Evolutionary conservation across 495 filamentous ascomycete species (phyloP).

Genomic region (Aspergillus haitiensis): DNA sequence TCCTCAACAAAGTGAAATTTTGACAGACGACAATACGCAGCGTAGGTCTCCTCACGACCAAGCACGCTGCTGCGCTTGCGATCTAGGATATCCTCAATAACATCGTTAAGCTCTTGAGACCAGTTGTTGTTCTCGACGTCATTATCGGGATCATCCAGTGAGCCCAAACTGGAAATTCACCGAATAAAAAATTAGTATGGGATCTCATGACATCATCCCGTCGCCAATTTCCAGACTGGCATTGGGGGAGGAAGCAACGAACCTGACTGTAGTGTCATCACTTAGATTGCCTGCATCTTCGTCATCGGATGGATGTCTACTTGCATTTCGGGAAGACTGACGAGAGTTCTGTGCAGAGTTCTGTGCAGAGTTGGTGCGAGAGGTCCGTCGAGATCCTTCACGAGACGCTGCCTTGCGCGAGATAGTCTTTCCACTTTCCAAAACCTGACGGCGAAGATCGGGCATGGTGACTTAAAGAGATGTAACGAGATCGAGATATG

Average conservation of each 20-base stretch:
- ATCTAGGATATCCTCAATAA: slow-evolving; percentile 80
- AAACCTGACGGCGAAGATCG: slow-evolving; percentile 72
- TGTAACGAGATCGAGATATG: background rate
- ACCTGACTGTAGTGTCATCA: slow-evolving; percentile 72
- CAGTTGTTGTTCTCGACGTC: slow-evolving; percentile 57
- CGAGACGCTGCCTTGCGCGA: slow-evolving; percentile 84
- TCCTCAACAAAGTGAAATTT: slow-evolving; percentile 71
- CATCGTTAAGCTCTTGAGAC: slow-evolving; percentile 65
- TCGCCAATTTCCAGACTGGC: slow-evolving; percentile 13
- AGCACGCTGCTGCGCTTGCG: slow-evolving; percentile 82
- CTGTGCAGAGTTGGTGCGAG: slow-evolving; percentile 60
- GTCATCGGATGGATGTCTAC: slow-evolving; percentile 70
- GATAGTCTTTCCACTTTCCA: slow-evolving; percentile 85
- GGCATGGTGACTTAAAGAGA: slow-evolving; percentile 35
- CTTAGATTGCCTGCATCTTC: slow-evolving; percentile 67
- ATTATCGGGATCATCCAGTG: slow-evolving; percentile 61
- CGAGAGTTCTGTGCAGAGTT: slow-evolving; percentile 64
- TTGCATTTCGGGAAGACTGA: slow-evolving; percentile 56
- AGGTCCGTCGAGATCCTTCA: slow-evolving; percentile 63
- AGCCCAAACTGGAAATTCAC: slow-evolving; percentile 37
- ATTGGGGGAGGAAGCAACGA: slow-evolving; percentile 23
- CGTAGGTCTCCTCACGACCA: slow-evolving; percentile 72
- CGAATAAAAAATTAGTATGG: slow-evolving; percentile 14
- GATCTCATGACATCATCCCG: slow-evolving; percentile 21
- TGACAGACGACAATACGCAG: slow-evolving; percentile 68